Conservation (phyloP, 352 stramenopile genomes). For the Thraustochytrium sp. region DNA sequence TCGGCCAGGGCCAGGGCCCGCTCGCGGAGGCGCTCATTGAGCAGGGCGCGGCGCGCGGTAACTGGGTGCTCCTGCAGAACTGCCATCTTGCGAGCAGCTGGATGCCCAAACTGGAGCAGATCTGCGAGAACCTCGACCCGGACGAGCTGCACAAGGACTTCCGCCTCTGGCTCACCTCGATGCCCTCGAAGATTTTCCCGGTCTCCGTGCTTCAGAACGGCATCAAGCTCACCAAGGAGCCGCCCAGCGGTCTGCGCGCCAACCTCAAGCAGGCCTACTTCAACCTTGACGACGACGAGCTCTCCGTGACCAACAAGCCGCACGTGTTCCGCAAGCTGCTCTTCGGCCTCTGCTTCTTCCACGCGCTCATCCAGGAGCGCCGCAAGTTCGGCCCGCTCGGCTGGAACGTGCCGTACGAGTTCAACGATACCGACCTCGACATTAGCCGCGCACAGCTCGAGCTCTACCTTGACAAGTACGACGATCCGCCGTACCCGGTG, state of each 20-base stretch:
- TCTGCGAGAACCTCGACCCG: constrained; percentile 86
- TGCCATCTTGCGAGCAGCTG: constrained; percentile 88
- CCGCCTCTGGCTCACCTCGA: constrained; percentile 82
- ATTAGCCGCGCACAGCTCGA: constrained; percentile 62
- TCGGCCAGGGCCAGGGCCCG: constrained; percentile 85
- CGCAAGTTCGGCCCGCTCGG: constrained; percentile 87
- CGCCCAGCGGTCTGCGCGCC: constrained; percentile 80
- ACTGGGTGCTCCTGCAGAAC: constrained; percentile 94
- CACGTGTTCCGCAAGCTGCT: constrained; percentile 84
- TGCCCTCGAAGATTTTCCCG: constrained; percentile 67
- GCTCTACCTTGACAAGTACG: constrained; percentile 66
- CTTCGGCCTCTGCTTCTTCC: constrained; percentile 90
- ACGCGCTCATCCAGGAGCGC: constrained; percentile 83
- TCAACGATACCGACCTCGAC: constrained; percentile 91
- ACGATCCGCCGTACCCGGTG: constrained; percentile 47
- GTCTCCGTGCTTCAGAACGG: constrained; percentile 86
- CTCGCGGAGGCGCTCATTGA: constrained; percentile 85
- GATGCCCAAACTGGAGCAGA: constrained; percentile 86
- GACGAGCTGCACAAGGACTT: constrained; percentile 79
- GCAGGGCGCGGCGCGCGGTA: constrained; percentile 73
- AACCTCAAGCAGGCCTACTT: constrained; percentile 89
- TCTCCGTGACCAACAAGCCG: constrained; percentile 60
- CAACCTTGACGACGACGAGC: constrained; percentile 78
- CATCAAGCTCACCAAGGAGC: constrained; percentile 95
- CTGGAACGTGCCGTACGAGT: constrained; percentile 95